phyloP scores from a whole-genome alignment of 2,329 filamentous ascomycete genomes.

The Aspergillus sp. region DNA sequence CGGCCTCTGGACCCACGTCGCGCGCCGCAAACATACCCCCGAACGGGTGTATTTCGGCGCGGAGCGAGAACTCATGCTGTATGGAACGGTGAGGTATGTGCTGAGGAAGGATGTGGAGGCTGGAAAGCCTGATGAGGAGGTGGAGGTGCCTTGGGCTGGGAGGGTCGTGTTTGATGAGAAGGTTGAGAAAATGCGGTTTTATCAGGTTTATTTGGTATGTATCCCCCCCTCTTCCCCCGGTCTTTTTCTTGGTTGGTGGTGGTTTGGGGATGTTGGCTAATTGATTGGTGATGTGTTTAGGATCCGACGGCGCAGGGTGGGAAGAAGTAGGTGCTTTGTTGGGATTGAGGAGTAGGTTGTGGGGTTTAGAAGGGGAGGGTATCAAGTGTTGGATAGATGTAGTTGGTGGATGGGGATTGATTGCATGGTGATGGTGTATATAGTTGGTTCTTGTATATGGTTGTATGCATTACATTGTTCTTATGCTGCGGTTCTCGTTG shows the following conservation, averaged over 20 bases:
- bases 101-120: slow-evolving; percentile 31
- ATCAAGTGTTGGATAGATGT: too few species aligned
- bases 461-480: not conserved
- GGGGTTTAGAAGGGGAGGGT: not conserved
- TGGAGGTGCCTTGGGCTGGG: slow-evolving; percentile 41
- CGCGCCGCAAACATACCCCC: slow-evolving; percentile 34
- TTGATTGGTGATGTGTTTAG: slow-evolving; percentile 20
- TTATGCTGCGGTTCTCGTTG: too few species aligned
- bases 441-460: not conserved
- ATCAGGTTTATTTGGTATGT: slow-evolving; percentile 45
- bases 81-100: slow-evolving; percentile 38
- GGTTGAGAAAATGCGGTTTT: slow-evolving; percentile 39
- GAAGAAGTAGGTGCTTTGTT: slow-evolving; percentile 28
- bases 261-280: not conserved
- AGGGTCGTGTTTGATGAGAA: slow-evolving; percentile 37
- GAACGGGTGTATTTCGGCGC: slow-evolving; percentile 35
- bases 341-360: too few species aligned
- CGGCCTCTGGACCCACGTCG: slow-evolving; percentile 40
- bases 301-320: slow-evolving; percentile 38
- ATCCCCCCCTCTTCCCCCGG: not conserved
- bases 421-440: not conserved
- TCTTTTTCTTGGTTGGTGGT: not conserved
- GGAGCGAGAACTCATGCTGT: slow-evolving; percentile 40
- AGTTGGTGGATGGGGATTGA: not conserved
- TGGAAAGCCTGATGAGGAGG: slow-evolving; percentile 31